phyloP scores from a whole-genome alignment of 257 asterid species.

The Penstemon newberryi region DNA sequence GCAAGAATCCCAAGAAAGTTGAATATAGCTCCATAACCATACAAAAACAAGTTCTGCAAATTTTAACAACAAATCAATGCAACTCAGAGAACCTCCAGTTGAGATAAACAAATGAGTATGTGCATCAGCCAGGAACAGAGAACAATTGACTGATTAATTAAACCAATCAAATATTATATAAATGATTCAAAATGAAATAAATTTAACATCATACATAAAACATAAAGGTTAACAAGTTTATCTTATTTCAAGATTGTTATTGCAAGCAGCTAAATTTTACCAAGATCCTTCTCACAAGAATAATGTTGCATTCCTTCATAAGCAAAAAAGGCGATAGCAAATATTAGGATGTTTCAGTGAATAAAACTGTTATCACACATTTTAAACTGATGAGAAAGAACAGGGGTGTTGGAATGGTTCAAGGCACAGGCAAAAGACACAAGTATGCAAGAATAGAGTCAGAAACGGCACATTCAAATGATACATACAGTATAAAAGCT shows the following conservation, averaged over 20 bases:
- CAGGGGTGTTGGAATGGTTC: too few relatives aligned
- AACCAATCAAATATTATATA: neutral
- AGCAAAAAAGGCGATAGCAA: slow-evolving; percentile 6
- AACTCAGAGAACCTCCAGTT: slow-evolving; percentile 5
- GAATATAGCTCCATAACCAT: slow-evolving; percentile 98
- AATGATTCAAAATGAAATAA: slow-evolving; percentile 6
- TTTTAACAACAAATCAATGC: slow-evolving; percentile 20
- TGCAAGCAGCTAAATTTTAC: too few relatives aligned
- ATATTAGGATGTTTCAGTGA: neutral
- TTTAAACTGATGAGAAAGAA: too few relatives aligned
- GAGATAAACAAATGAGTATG: slow-evolving; percentile 13
- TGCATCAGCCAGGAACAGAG: neutral
- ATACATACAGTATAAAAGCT: slow-evolving; percentile 17
- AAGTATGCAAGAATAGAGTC: slow-evolving; percentile 15
- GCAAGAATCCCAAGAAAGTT: slow-evolving; percentile 89
- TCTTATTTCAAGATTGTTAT: too few relatives aligned
- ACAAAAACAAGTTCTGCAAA: slow-evolving; percentile 89
- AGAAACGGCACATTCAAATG: slow-evolving; percentile 14
- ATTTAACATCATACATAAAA: neutral
- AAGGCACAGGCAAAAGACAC: neutral
- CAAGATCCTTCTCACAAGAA: too few relatives aligned
- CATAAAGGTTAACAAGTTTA: too few relatives aligned
- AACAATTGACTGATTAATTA: slow-evolving; percentile 8
- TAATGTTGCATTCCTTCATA: too few relatives aligned
- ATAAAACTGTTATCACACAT: too few relatives aligned